phyloP scores from a whole-genome alignment of 257 asterid species.

The Capsicum chinense region DNA sequence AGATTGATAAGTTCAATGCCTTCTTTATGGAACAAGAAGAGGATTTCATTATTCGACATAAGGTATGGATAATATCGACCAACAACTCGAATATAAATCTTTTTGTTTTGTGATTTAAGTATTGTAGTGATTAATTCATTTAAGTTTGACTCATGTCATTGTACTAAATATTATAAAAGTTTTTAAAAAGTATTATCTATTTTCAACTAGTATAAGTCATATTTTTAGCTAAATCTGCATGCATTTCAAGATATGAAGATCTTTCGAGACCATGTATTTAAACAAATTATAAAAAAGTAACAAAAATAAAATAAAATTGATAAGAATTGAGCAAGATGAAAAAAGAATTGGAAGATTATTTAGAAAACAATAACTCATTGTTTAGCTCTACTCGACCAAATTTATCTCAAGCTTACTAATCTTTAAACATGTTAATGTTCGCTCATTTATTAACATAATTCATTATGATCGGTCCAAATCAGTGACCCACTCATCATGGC shows the following conservation, averaged over 20 bases:
- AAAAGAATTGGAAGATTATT: too few relatives aligned
- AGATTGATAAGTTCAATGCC: slow-evolving; percentile 88
- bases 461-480: neutral
- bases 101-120: neutral
- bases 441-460: neutral
- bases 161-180: neutral
- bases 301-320: too few relatives aligned
- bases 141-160: neutral
- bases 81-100: neutral
- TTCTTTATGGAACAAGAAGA: slow-evolving; percentile 91
- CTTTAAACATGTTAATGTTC: neutral
- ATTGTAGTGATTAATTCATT: neutral
- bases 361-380: neutral
- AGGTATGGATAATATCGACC: slow-evolving; percentile 46
- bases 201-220: neutral
- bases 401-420: neutral
- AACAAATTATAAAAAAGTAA: too few relatives aligned
- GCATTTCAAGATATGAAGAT: neutral
- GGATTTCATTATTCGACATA: slow-evolving; percentile 84
- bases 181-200: neutral
- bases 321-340: too few relatives aligned
- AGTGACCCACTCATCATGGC: neutral
- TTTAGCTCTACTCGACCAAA: neutral
- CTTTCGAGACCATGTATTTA: too few relatives aligned
- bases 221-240: neutral